Evolutionary conservation across 495 filamentous ascomycete species (phyloP).

Genomic region (Staphylotrichum longicolle): DNA sequence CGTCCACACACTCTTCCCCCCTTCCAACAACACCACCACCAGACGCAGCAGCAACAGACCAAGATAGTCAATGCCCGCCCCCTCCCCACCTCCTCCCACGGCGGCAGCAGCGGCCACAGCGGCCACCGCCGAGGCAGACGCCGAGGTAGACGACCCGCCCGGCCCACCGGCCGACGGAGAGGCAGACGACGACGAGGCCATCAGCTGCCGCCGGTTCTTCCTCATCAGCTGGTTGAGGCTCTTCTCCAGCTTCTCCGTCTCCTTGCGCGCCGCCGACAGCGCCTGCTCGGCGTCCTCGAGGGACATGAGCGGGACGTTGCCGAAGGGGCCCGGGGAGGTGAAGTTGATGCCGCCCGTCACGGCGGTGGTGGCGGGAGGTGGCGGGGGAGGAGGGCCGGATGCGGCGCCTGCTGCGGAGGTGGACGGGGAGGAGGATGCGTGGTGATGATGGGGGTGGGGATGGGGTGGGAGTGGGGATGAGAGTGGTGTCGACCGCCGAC

Average conservation of each 20-base stretch:
- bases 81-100: constrained; percentile 9
- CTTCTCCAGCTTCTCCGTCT: constrained; percentile 69
- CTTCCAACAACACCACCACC: neutral
- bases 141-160: too few relatives aligned
- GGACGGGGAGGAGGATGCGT: neutral
- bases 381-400: neutral
- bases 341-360: constrained; percentile 3
- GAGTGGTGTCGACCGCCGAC: neutral
- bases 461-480: constrained; percentile 4
- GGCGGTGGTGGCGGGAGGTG: neutral
- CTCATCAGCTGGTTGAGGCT: constrained; percentile 58
- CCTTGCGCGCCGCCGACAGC: constrained; percentile 57
- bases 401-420: neutral
- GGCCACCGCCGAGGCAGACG: neutral
- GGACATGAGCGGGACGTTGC: constrained; percentile 50
- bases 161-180: too few relatives aligned
- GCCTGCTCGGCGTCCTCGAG: constrained; percentile 62
- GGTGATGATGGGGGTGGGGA: constrained; percentile 6
- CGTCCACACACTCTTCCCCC: neutral
- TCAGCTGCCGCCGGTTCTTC: constrained; percentile 55
- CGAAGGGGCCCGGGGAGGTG: constrained; percentile 35
- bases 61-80: constrained; percentile 37
- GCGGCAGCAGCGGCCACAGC: neutral
- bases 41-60: neutral
- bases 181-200: too few relatives aligned